Base-by-base conservation (phyloP, 23 red algal species). In the Agarophyton chilense region DNA sequence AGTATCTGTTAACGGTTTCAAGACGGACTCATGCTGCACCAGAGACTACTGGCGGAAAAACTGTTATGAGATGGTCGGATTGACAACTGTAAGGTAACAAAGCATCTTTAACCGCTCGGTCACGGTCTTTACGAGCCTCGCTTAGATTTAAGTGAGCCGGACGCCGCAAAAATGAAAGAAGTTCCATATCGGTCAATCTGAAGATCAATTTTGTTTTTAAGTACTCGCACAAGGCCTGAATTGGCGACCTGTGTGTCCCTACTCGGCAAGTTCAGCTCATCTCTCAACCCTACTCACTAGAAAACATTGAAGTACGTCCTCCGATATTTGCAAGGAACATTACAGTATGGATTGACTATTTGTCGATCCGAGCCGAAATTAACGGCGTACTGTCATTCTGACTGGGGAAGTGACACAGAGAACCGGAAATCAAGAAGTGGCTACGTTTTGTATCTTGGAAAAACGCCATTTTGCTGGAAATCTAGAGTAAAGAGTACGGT, bases 191-290 rank as follows among this genome's bases (percentile, higher is more conserved):
- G 72, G 18, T 55, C 49, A 1, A 4, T 90, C 13, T 49, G 79
- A 16, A 72, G 86, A 7, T 78, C 72, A 14, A 17, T 90, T 1
- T 47, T 90, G 18, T 80, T 79, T 35, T 10, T 79, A 14, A 56
- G 45, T 53, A 79, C 72, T 40, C 46, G 35, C 47, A 90, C 86
- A 6, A 38, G 86, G 22, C 86, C 86, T 7, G 86, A 90, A 34
- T 34, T 90, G 4, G 31, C 24, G 10, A 68, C 47, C 31, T 47
- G 52, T 0, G 86, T 80, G 16, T 67, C 55, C n/a, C 40, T 90
- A 8, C 56, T 79, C 28, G 33, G 54, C 0, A 60, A 62, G 22
- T 79, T 32, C 42, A 12, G 58, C 45, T 24, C 52, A 11, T 21
- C 7, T 10, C 42, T 55, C 12, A 51, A 18, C 17, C 26, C 5